A percentile compares a stretch with the other conserved stretches of the same genome.
phyloP scores from a whole-genome alignment of 108 stramenopile genomes.

The Stephanodiscus triporus region DNA sequence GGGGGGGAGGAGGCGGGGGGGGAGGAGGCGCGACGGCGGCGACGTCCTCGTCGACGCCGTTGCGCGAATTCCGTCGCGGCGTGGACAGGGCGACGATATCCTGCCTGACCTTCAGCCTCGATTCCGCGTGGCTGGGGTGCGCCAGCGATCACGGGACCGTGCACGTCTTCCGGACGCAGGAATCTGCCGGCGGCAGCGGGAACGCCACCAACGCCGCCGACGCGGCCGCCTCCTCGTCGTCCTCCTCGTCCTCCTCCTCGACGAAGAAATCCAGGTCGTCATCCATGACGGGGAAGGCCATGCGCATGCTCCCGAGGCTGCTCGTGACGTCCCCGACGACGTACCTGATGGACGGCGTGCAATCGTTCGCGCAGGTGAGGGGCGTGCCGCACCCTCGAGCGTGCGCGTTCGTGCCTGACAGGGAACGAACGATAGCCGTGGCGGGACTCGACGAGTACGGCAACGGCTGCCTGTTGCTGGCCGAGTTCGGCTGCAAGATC shows the following conservation, averaged over 20 bases:
- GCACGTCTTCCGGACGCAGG: slow-evolving; percentile 86
- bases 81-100: slow-evolving; percentile 92
- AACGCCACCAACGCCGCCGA: slow-evolving; percentile 16
- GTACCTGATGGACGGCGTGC: slow-evolving; percentile 53
- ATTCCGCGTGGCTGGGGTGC: slow-evolving; percentile 88
- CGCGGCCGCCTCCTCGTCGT: no score
- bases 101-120: slow-evolving; percentile 88
- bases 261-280: slow-evolving; percentile 24
- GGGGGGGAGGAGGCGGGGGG: slow-evolving; percentile 40
- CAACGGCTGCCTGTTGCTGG: slow-evolving; percentile 79
- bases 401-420: slow-evolving; percentile 84
- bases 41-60: slow-evolving; percentile 54
- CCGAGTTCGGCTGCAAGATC: slow-evolving; percentile 57
- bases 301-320: slow-evolving; percentile 47
- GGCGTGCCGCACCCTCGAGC: slow-evolving; percentile 78
- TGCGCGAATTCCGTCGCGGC: slow-evolving; percentile 93
- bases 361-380: slow-evolving; percentile 77
- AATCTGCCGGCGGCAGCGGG: slow-evolving; percentile 14
- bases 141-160: slow-evolving; percentile 95
- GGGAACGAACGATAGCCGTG: slow-evolving; percentile 71
- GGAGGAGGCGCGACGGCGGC: slow-evolving; percentile 59
- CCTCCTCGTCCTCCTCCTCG: background rate
- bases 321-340: slow-evolving; percentile 37
- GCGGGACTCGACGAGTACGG: slow-evolving; percentile 85
- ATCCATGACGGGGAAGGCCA: slow-evolving; percentile 61